Base-by-base conservation (phyloP, 257 asterid species). In the Solanum chiquidenum region DNA sequence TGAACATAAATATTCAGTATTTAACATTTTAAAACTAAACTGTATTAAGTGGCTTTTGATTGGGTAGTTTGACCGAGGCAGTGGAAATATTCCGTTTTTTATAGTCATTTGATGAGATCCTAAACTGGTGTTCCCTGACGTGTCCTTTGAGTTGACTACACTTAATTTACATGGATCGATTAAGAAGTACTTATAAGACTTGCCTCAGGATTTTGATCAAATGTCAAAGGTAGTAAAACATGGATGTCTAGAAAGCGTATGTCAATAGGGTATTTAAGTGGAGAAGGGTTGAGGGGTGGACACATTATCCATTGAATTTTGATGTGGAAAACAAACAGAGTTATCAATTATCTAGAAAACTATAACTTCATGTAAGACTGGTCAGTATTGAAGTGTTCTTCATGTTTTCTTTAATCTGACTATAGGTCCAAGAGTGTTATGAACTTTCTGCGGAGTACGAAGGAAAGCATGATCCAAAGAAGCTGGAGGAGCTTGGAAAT, bases 401-500 rank as follows among this genome's bases (percentile, higher is more conserved):
- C 23, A 13, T 64, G 72, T 77, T 77, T 27, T 44, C 66, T 79
- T 21, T 27, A 68, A 44, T 84, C 60, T 38, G 60, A 60, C 52
- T 31, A 25, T 84, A 92, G 94, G 94, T 92, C n/a, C 93, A 89
- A 87, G 91, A 92, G 46, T 90, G 92, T 80, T 92, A 92, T 86
- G 94, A 92, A 86, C 93, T 90, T n/a, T 90, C 94, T 31, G 94
- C 94, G 4, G 88, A 86, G 69, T 92, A 92, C 37, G 94, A 91
- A 90, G 89, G 94, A 42, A 89, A 79, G 87, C 79, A 83, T 34
- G 90, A 92, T 66, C 91, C 91, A 1, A 88, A 89, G 86, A 92
- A 92, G 88, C 87, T 92, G 9, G 94, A 92, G 84, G 93, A 88
- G 91, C 92, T 92, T 60, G 94, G 94, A 29, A 90, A 62, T 84